Conservation (phyloP, 2,329 filamentous ascomycete genomes). For the Penicillium sp. region DNA sequence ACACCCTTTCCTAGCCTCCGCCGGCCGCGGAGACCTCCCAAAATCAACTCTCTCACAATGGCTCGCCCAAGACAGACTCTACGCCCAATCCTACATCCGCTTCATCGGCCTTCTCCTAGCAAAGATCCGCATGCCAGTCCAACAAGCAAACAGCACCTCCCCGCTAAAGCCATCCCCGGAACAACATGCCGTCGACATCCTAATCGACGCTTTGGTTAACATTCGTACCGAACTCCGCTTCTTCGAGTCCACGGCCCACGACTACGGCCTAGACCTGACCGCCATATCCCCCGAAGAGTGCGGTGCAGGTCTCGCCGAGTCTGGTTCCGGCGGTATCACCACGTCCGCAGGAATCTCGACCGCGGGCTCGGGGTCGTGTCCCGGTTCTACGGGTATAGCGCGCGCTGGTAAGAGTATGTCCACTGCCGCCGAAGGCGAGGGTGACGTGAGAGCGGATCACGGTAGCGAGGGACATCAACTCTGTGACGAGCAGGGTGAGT, state of each 20-base stretch:
- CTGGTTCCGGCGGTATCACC: conserved; percentile 11
- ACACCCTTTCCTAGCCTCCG: conserved; percentile 63
- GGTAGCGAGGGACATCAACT: conserved; percentile 12
- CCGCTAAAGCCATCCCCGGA: conserved; percentile 39
- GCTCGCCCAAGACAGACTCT: conserved; percentile 70
- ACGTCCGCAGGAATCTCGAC: conserved; percentile 18
- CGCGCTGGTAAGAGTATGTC: conserved; percentile 1
- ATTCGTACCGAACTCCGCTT: conserved; percentile 66
- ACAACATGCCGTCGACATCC: conserved; percentile 59
- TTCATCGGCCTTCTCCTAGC: conserved; percentile 65
- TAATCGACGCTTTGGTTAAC: conserved; percentile 64
- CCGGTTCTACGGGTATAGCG: conserved; percentile 33
- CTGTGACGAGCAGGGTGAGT: conserved; percentile 21
- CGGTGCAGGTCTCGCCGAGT: conserved; percentile 30
- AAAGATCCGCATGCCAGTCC: conserved; percentile 55
- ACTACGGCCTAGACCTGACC: conserved; percentile 57
- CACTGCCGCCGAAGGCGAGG: not conserved
- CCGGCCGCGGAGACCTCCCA: conserved; percentile 61
- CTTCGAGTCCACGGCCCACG: conserved; percentile 62
- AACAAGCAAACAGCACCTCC: conserved; percentile 31
- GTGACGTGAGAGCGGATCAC: not conserved
- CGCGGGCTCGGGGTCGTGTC: conserved; percentile 18
- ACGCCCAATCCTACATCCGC: conserved; percentile 67
- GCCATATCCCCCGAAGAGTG: conserved; percentile 36
- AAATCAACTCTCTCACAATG: conserved; percentile 60